Evolutionary conservation across 805 yeast species (phyloP).

Genomic region (Lipomyces yamadae): DNA sequence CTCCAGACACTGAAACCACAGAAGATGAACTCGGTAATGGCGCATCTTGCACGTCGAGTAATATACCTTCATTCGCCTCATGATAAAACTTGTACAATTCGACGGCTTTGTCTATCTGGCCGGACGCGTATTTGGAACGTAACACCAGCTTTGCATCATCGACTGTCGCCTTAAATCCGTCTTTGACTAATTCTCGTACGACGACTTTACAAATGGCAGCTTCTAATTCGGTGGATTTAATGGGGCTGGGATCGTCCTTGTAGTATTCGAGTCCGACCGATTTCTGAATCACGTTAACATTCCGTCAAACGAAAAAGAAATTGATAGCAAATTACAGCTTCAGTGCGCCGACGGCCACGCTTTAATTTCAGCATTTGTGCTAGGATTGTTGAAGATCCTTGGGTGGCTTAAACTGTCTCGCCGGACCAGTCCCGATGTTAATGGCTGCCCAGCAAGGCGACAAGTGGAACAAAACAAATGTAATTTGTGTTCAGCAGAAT

Average conservation of each 20-base stretch:
- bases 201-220: conserved; percentile 14
- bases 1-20: not conserved
- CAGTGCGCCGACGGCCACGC: conserved; percentile 15
- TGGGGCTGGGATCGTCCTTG: conserved; percentile 11
- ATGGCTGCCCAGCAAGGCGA: too few species aligned
- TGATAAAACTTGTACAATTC: conserved; percentile 30
- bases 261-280: conserved; percentile 26
- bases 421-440: too few species aligned
- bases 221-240: conserved; percentile 13
- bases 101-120: conserved; percentile 25
- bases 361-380: conserved; percentile 11
- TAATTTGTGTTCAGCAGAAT: too few species aligned
- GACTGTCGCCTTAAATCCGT: conserved; percentile 18
- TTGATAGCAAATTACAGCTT: not conserved
- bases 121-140: conserved; percentile 31
- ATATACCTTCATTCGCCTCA: conserved; percentile 34
- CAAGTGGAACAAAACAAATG: too few species aligned
- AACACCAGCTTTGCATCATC: conserved; percentile 28
- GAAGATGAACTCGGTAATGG: not conserved
- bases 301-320: not conserved
- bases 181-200: conserved; percentile 8
- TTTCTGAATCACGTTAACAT: conserved; percentile 2
- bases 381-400: not conserved
- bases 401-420: too few species aligned
- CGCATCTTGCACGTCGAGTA: conserved; percentile 35